Conservation (phyloP, 345 rosid species). For the Eucalyptus virginea region DNA sequence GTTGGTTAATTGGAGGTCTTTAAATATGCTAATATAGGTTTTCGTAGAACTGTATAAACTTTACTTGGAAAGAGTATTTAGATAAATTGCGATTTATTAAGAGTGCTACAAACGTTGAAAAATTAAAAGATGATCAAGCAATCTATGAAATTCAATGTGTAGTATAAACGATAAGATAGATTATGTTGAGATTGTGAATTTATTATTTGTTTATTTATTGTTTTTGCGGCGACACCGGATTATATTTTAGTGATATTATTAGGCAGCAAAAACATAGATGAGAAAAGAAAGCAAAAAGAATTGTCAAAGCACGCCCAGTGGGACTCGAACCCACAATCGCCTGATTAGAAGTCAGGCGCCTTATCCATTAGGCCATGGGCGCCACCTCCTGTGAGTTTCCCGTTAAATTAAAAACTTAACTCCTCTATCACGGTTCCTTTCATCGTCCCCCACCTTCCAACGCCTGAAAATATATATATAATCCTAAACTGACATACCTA, state of each 20-base stretch:
- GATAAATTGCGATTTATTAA: background rate
- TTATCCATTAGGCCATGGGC: slow-evolving; percentile 85
- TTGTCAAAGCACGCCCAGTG: slow-evolving; percentile 32
- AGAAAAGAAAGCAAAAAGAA: background rate
- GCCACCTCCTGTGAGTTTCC: fast-evolving
- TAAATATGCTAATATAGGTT: background rate
- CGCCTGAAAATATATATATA: background rate
- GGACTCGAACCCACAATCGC: slow-evolving; percentile 91
- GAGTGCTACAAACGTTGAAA: background rate
- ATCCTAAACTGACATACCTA: fast-evolving
- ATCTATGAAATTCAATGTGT: background rate
- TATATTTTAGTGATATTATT: background rate
- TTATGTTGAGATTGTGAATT: background rate
- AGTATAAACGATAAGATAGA: background rate
- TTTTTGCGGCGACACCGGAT: background rate
- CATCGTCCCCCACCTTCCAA: background rate
- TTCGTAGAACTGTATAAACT: background rate
- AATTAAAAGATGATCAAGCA: background rate
- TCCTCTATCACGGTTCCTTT: fast-evolving
- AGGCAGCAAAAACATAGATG: background rate
- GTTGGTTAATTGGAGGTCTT: background rate
- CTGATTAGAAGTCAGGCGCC: slow-evolving; percentile 83
- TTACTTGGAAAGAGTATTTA: background rate
- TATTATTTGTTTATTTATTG: background rate
- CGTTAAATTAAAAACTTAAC: fast-evolving